These are phyloP conservation scores for Pleurotus tuoliensis DNA, from an alignment of 768 basidiomycete species.

Conservation along the genomic window DNA sequence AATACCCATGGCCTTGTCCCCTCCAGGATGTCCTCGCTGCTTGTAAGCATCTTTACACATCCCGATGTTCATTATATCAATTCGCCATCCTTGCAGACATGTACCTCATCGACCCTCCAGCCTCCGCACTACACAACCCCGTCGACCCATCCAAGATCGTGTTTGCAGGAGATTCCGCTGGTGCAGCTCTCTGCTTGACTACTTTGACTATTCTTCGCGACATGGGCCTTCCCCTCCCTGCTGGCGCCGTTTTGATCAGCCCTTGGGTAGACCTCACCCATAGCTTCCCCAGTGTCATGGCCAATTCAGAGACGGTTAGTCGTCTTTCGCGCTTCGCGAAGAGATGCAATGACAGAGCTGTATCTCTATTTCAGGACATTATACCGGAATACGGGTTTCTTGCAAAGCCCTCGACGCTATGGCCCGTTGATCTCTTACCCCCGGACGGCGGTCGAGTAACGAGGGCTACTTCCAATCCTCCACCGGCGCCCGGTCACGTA, in stretches of 20 bases:
- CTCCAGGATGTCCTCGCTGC: constrained; percentile 76
- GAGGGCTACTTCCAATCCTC: constrained; percentile 33
- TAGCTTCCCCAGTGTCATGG: constrained; percentile 72
- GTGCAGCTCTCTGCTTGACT: constrained; percentile 62
- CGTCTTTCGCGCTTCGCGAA: not conserved
- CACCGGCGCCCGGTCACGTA: constrained; percentile 45
- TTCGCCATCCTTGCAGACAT: constrained; percentile 40
- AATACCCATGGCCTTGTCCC: constrained; percentile 80
- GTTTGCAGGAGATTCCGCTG: constrained; percentile 78
- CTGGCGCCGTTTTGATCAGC: constrained; percentile 74
- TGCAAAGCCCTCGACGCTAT: constrained; percentile 52
- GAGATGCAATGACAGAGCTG: not conserved
- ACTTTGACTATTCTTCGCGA: constrained; percentile 66
- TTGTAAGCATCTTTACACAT: constrained; percentile 34
- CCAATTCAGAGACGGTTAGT: constrained; percentile 59
- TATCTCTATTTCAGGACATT: constrained; percentile 47
- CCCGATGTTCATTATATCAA: not conserved
- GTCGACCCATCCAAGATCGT: constrained; percentile 67
- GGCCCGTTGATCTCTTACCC: constrained; percentile 46
- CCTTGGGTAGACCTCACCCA: constrained; percentile 89
- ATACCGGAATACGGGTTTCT: constrained; percentile 61
- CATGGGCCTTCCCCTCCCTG: constrained; percentile 62
- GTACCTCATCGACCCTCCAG: constrained; percentile 70
- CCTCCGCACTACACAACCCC: constrained; percentile 56
- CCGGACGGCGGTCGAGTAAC: constrained; percentile 30